Conservation (phyloP, 1,284 basidiomycete species). For the Apiotrichum montevideense region DNA sequence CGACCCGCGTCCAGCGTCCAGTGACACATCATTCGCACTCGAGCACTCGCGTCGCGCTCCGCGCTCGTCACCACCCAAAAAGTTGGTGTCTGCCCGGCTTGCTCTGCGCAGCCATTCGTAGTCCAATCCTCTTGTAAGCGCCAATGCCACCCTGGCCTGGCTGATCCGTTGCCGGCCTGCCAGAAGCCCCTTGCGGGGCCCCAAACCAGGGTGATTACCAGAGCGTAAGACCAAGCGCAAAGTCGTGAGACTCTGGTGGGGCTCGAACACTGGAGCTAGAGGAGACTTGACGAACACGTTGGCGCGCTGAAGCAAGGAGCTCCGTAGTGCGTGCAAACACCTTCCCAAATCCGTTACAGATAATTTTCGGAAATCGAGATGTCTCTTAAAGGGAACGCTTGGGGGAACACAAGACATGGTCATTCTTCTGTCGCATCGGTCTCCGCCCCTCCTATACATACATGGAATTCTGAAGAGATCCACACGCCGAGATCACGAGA, state of each 20-base stretch:
- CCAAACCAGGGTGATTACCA: conserved; percentile 41
- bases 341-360: conserved; percentile 44
- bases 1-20: no score
- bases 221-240: conserved; percentile 24
- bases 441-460: no score
- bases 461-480: no score
- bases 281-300: conserved; percentile 32
- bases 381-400: no score
- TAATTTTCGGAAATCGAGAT: neutral
- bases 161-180: conserved; percentile 47
- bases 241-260: conserved; percentile 39
- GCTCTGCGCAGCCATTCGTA: conserved; percentile 40
- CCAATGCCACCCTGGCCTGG: conserved; percentile 41
- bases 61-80: conserved; percentile 16
- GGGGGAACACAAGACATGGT: no score
- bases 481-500: no score
- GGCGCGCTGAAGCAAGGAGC: conserved; percentile 41
- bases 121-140: conserved; percentile 41
- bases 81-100: conserved; percentile 43
- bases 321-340: conserved; percentile 37
- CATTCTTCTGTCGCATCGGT: no score
- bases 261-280: conserved; percentile 45
- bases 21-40: no score
- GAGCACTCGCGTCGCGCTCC: no score
- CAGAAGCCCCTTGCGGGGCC: conserved; percentile 15